These are phyloP conservation scores for Apostasia shenzhenica DNA, from an alignment of 106 monocot genomes.

Conservation along the genomic window DNA sequence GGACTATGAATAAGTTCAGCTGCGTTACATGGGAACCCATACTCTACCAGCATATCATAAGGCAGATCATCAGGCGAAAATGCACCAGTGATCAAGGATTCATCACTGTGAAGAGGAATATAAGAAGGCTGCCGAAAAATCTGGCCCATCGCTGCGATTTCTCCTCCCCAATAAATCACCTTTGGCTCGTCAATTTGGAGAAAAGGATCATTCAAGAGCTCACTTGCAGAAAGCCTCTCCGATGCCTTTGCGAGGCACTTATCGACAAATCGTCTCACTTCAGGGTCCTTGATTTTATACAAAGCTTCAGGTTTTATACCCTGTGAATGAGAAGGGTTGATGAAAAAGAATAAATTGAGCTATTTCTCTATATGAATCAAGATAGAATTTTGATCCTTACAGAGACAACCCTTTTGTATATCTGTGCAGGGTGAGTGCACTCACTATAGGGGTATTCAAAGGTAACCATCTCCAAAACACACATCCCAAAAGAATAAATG, in stretches of 20 bases:
- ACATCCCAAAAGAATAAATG: conserved; percentile 53
- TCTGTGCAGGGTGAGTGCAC: conserved; percentile 34
- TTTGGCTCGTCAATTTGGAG: no score
- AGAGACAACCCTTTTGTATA: conserved; percentile 41
- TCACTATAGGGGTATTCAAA: conserved; percentile 45
- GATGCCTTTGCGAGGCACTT: no score
- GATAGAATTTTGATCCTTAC: no score
- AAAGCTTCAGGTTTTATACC: no score
- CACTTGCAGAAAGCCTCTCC: no score
- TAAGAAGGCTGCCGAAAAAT: conserved; percentile 22
- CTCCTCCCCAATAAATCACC: not conserved
- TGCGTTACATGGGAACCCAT: conserved; percentile 15
- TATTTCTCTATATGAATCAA: no score
- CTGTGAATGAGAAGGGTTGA: no score
- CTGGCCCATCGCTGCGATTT: not conserved
- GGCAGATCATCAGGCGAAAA: not conserved
- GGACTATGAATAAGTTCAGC: conserved; percentile 28
- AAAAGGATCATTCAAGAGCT: no score
- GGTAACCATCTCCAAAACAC: conserved; percentile 45
- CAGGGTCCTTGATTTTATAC: no score
- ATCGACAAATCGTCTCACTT: no score
- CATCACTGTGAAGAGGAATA: not conserved
- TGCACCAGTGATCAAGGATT: conserved; percentile 8
- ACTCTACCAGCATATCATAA: conserved; percentile 8
- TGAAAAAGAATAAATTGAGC: no score